phyloP scores from a whole-genome alignment of 805 yeast species.

The Teunomyces cretensis region DNA sequence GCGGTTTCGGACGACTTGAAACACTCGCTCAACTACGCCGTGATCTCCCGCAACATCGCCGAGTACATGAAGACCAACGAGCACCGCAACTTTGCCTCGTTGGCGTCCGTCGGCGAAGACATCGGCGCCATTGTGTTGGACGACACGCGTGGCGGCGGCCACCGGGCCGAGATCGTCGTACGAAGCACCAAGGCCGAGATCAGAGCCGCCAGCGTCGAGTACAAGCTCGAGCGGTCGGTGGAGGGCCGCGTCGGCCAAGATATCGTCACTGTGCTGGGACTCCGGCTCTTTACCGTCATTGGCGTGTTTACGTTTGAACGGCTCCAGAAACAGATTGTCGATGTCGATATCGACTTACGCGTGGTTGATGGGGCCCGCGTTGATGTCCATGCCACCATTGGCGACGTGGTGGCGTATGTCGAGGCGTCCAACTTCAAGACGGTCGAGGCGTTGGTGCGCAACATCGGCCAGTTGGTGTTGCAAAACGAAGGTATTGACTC shows the following conservation, averaged over 20 bases:
- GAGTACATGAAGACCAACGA: slow-evolving; percentile 46
- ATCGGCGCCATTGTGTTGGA: slow-evolving; percentile 47
- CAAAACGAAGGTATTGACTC: slow-evolving; percentile 32
- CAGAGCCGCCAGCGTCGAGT: slow-evolving; percentile 51
- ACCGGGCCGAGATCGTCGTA: slow-evolving; percentile 38
- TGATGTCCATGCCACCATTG: slow-evolving; percentile 44
- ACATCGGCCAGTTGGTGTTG: slow-evolving; percentile 60
- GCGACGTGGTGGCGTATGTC: slow-evolving; percentile 56
- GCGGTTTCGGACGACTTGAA: slow-evolving; percentile 77
- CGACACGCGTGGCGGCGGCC: slow-evolving; percentile 46
- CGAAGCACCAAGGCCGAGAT: slow-evolving; percentile 56
- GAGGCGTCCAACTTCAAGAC: slow-evolving; percentile 84
- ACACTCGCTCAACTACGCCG: slow-evolving; percentile 87
- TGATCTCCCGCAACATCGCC: slow-evolving; percentile 64
- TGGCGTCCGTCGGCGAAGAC: slow-evolving; percentile 47
- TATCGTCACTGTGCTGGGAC: slow-evolving; percentile 24
- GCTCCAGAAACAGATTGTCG: slow-evolving; percentile 75
- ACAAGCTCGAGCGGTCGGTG: slow-evolving; percentile 36
- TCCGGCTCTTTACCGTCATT: slow-evolving; percentile 71
- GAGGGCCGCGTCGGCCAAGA: slow-evolving; percentile 2
- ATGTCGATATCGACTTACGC: slow-evolving; percentile 46
- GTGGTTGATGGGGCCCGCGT: slow-evolving; percentile 27
- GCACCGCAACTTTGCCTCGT: slow-evolving; percentile 40
- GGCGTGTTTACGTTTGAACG: slow-evolving; percentile 95
- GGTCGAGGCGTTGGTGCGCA: slow-evolving; percentile 84